A percentile compares a stretch with the other conserved stretches of the same genome.
Conservation (phyloP, 306 rosid species). For the Carpinus fangiana region DNA sequence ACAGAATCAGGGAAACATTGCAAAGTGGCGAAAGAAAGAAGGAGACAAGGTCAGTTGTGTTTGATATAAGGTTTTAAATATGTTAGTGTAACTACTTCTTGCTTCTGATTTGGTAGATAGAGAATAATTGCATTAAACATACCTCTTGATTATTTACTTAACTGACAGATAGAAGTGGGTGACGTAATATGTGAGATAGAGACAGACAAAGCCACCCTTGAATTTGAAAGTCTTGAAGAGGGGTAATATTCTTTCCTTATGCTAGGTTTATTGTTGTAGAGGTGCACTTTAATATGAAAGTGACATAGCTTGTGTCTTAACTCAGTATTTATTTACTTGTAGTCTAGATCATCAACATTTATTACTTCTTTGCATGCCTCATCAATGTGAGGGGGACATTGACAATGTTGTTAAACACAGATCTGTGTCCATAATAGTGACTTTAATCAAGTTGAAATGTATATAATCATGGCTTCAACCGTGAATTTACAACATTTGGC, state of each 20-base stretch:
- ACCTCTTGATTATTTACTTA: constrained; percentile 17
- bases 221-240: constrained; percentile 91
- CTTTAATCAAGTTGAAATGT: constrained; percentile 8
- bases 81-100: constrained; percentile 12
- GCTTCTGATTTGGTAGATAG: not conserved
- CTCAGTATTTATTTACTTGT: not conserved
- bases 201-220: constrained; percentile 98
- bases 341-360: constrained; percentile 6
- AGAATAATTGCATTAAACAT: not conserved
- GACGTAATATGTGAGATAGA: constrained; percentile 97
- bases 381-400: not conserved
- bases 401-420: constrained; percentile 1
- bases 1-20: constrained; percentile 93
- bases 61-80: constrained; percentile 14
- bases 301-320: not conserved
- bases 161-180: constrained; percentile 88
- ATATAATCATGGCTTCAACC: constrained; percentile 11
- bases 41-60: constrained; percentile 91
- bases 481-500: not conserved
- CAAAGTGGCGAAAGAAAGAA: constrained; percentile 87
- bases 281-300: constrained; percentile 5
- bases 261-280: constrained; percentile 10
- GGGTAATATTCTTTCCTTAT: constrained; percentile 65
- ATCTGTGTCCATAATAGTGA: constrained; percentile 12
- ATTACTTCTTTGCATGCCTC: not conserved